Percentiles rank a stretch among this genome's conserved stretches.
phyloP scores from a whole-genome alignment of 1,284 basidiomycete species.

The Volvariella volvacea region DNA sequence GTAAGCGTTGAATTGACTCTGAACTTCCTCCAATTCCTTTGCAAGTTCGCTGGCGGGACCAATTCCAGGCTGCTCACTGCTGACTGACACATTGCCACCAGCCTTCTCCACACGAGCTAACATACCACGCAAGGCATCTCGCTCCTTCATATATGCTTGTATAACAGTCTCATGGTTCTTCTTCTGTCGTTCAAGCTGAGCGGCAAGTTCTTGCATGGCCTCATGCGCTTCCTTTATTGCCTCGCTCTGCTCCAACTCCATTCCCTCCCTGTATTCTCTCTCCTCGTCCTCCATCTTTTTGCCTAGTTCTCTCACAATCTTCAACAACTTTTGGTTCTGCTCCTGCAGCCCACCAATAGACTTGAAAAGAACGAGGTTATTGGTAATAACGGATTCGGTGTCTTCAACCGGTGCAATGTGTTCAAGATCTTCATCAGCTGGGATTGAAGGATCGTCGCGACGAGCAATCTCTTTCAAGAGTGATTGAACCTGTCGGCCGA shows the following conservation, averaged over 20 bases:
- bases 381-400: conserved; percentile 80
- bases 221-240: conserved; percentile 85
- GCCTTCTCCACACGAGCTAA: conserved; percentile 44
- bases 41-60: conserved; percentile 21
- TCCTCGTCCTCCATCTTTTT: conserved; percentile 76
- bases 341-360: conserved; percentile 78
- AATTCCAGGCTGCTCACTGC: conserved; percentile 27
- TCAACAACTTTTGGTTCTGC: conserved; percentile 87
- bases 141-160: conserved; percentile 79
- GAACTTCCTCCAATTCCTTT: conserved; percentile 64
- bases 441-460: conserved; percentile 76
- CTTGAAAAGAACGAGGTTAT: conserved; percentile 85
- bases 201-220: conserved; percentile 74
- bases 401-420: conserved; percentile 39
- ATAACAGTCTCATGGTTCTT: conserved; percentile 64
- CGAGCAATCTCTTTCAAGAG: conserved; percentile 78
- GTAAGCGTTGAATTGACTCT: conserved; percentile 72
- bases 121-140: conserved; percentile 81
- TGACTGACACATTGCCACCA: conserved; percentile 14
- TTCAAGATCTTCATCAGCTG: conserved; percentile 67
- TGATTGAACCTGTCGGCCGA: conserved; percentile 79
- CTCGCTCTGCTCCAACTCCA: conserved; percentile 69
- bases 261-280: conserved; percentile 54
- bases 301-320: conserved; percentile 77
- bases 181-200: conserved; percentile 68